phyloP scores from a whole-genome alignment of 306 rosid genomes.

The Luffa acutangula region DNA sequence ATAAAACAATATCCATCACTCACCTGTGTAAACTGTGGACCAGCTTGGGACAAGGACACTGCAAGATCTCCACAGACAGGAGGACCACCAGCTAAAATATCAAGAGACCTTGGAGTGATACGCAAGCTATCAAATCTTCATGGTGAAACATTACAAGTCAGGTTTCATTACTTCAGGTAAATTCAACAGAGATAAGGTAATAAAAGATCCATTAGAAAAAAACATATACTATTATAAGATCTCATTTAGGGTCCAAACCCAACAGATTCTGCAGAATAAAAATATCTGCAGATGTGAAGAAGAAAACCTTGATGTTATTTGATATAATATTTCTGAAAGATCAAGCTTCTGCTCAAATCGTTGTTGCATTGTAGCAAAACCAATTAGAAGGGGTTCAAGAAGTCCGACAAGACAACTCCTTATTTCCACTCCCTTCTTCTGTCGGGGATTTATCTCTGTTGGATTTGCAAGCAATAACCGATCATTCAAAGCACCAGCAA shows the following conservation, averaged over 20 bases:
- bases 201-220: neutral
- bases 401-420: conserved; percentile 98
- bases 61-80: conserved; percentile 99
- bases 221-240: neutral
- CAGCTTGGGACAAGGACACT: conserved; percentile 93
- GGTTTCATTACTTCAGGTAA: conserved; percentile 9
- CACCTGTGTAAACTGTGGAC: conserved; percentile 98
- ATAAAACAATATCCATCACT: conserved; percentile 17
- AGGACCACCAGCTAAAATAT: conserved; percentile 90
- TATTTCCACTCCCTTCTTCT: conserved; percentile 73
- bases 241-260: neutral
- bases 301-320: conserved; percentile 88
- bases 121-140: conserved; percentile 98
- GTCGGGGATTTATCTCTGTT: conserved; percentile 79
- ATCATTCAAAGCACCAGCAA: conserved; percentile 88
- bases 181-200: neutral
- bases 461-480: conserved; percentile 77
- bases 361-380: conserved; percentile 96
- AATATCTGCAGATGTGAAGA: conserved; percentile 10
- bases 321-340: conserved; percentile 87
- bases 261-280: neutral
- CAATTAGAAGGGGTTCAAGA: conserved; percentile 97
- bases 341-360: conserved; percentile 92
- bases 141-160: conserved; percentile 26
- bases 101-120: conserved; percentile 90